Evolutionary conservation across 169 alveolate genomes (phyloP), one percentile per base, ranked within the genome.

Genomic region (Eimeria falciformis): DNA sequence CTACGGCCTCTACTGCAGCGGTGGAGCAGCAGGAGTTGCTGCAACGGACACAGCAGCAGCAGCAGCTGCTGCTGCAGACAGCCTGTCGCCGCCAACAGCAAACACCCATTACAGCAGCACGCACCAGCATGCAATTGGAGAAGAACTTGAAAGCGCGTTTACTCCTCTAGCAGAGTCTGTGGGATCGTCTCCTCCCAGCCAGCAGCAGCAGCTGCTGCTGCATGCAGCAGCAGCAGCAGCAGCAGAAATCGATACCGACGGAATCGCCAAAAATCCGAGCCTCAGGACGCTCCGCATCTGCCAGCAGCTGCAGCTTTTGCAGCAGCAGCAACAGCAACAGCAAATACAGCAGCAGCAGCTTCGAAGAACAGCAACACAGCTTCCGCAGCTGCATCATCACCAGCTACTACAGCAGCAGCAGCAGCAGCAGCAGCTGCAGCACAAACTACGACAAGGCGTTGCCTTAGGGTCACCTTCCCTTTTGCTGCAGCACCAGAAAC

Each of bases 391-490:
- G 58, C 82, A 71, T 27, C n/a, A n/a, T n/a, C n/a, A n/a, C n/a
- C n/a, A n/a, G n/a, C n/a, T n/a, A n/a, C n/a, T n/a, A n/a, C 82
- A 71, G 82, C 82, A 37, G 50, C 82, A 71, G 58, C 82, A 71
- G 50, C 56, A 37, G 58, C 82, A 71, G 56, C 82, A 71, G 23
- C 82, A 71, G 56, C 82, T 71, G 82, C 56, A 12, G n/a, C 82
- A 71, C 50, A 50, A 56, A 12, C n/a, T n/a, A n/a, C n/a, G n/a
- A n/a, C n/a, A n/a, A n/a, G 82, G 33, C 11, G 82, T 56, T 14
- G 58, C 27, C 2, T 50, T 37, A 56, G 23, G 82, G 58, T 71
- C 58, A 23, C 82, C 82, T 2, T n/a, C n/a, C n/a, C 55, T 71
- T 27, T 56, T 71, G 82, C 56, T 33, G 82, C 82, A 71, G 82